Base-by-base conservation (phyloP, 768 basidiomycete genomes). In the Xerocomellus intermedius region DNA sequence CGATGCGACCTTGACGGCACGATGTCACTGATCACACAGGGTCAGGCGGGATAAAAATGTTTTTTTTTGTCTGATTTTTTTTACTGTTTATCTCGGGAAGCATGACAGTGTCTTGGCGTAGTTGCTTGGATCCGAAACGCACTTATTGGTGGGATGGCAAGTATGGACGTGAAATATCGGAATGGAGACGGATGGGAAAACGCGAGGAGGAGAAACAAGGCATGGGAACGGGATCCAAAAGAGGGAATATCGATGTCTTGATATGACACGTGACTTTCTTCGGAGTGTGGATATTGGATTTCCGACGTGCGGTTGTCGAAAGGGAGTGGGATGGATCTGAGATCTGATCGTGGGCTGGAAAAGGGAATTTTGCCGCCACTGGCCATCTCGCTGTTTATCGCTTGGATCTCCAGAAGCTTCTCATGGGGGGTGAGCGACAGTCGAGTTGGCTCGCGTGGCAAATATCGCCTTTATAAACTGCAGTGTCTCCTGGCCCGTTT, bases 1-100 rank as follows among this genome's bases (percentile, higher is more conserved):
- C 94, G 58, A 93, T 93, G 91, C 76, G 91, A 64, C 91, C 91
- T 63, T 92, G 78, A 84, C 48, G 52, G 63, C 56, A 60, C 17
- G 24, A 5, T 21, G 22, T 12, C 16, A 42, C 22, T 30, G 19
- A 24, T 42, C 51, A 24, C 30, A 35, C 54, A 62, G 52, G 59
- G 56, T 50, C 42, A 48, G 5, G 37, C 43, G 32, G 22, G n/a
- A 32, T 19, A 42, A 47, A 43, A 57, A 19, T 37, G 12, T 37
- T 30, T 55, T 36, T 36, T 42, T 42, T 19, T 42, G 8, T 42
- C 5, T n/a, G 14, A 36, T 42, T 39, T 26, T 54, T 42, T 44
- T 35, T 19, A 33, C 19, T 42, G 12, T 41, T 55, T 46, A 38
- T 57, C 39, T 30, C 30, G 35, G 36, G 47, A 26, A 46, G 46